These are phyloP conservation scores for Sparassis latifolia DNA, from an alignment of 1,284 basidiomycete genomes.

Conservation along the genomic window DNA sequence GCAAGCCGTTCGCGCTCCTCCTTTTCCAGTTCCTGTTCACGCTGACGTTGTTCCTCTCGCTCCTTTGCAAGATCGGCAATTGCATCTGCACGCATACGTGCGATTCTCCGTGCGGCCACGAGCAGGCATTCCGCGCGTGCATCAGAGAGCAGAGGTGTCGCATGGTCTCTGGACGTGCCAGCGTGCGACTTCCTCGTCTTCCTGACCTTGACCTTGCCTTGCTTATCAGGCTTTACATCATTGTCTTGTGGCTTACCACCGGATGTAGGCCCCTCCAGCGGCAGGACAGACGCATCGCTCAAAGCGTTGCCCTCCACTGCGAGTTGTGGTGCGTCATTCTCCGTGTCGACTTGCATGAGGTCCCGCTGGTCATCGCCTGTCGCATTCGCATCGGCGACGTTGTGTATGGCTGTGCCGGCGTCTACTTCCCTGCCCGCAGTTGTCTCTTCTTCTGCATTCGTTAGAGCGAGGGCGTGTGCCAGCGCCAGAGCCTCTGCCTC, in stretches of 20 bases:
- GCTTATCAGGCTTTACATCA: slow-evolving; percentile 7
- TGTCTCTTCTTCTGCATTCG: background rate
- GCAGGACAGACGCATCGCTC: background rate
- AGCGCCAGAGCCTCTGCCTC: slow-evolving; percentile 3
- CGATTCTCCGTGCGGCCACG: slow-evolving; percentile 50
- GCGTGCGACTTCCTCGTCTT: background rate
- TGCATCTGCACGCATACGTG: slow-evolving; percentile 42
- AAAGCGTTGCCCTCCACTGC: too few species aligned
- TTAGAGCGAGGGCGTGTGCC: background rate
- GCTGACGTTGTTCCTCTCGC: slow-evolving; percentile 22
- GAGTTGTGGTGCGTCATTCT: too few species aligned
- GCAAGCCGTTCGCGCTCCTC: background rate
- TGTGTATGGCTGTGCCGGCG: background rate
- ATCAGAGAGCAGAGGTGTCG: slow-evolving; percentile 36
- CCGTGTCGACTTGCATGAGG: too few species aligned
- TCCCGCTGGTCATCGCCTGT: too few species aligned
- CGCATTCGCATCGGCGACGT: too few species aligned
- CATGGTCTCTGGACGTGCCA: background rate
- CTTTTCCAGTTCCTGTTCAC: slow-evolving; percentile 5
- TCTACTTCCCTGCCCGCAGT: background rate
- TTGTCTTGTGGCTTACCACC: slow-evolving; percentile 1
- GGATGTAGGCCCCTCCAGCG: background rate
- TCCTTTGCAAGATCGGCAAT: slow-evolving; percentile 31
- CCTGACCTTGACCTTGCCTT: background rate
- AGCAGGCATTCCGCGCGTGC: slow-evolving; percentile 56